These are phyloP conservation scores for Artemisia annua DNA, from an alignment of 129 eudicot genomes.

Conservation along the genomic window DNA sequence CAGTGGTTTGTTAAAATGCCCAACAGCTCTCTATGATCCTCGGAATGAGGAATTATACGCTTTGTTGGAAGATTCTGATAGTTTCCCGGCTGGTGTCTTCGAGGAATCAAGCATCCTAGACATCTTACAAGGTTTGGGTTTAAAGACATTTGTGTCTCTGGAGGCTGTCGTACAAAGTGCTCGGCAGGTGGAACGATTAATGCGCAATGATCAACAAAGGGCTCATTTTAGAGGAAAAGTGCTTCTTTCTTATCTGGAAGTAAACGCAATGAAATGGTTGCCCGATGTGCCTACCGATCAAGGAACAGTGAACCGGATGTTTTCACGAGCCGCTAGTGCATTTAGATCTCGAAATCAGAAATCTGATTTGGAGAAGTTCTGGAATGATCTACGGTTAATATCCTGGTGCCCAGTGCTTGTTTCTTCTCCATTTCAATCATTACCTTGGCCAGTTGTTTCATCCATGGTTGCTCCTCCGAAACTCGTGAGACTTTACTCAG, in stretches of 20 bases:
- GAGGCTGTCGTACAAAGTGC: slow-evolving; percentile 88
- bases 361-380: slow-evolving; percentile 83
- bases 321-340: slow-evolving; percentile 81
- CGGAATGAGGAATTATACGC: slow-evolving; percentile 88
- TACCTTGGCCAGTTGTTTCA: slow-evolving; percentile 93
- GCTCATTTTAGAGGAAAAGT: slow-evolving; percentile 86
- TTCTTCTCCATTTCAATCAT: slow-evolving; percentile 71
- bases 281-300: slow-evolving; percentile 52
- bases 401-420: slow-evolving; percentile 94
- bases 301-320: slow-evolving; percentile 66
- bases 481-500: slow-evolving; percentile 73
- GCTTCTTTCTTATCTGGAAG: slow-evolving; percentile 91
- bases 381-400: slow-evolving; percentile 85
- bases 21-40: slow-evolving; percentile 80
- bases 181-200: slow-evolving; percentile 66
- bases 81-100: slow-evolving; percentile 80
- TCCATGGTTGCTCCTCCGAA: slow-evolving; percentile 95
- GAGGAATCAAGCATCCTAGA: slow-evolving; percentile 65
- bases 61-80: slow-evolving; percentile 79
- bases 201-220: slow-evolving; percentile 58
- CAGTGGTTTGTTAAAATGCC: slow-evolving; percentile 62
- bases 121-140: slow-evolving; percentile 85
- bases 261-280: slow-evolving; percentile 82
- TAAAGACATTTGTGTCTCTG: slow-evolving; percentile 74
- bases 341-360: slow-evolving; percentile 65